phyloP scores from a whole-genome alignment of 2,329 filamentous ascomycete genomes.

The Alternaria gansuensis region DNA sequence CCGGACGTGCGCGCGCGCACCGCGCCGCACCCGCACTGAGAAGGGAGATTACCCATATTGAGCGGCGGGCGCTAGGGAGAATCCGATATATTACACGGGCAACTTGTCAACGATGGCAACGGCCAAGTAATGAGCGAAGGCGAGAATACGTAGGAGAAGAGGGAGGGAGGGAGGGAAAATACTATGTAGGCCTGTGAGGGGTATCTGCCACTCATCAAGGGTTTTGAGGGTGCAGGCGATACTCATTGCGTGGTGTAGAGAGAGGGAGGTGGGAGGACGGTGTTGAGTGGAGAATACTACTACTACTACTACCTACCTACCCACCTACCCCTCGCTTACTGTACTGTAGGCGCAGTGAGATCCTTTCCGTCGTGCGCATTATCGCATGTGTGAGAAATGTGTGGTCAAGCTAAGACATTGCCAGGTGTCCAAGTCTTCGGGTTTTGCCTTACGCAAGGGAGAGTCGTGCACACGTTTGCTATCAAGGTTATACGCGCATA shows the following conservation, averaged over 20 bases:
- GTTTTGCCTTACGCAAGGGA: neutral
- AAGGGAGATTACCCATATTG: slow-evolving; percentile 11
- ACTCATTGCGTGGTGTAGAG: neutral
- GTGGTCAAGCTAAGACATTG: neutral
- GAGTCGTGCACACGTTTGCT: neutral
- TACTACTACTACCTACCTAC: neutral
- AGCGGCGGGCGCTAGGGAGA: slow-evolving; percentile 4
- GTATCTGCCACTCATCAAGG: neutral
- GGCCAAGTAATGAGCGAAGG: neutral
- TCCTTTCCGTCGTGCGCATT: slow-evolving; percentile 4
- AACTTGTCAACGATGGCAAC: neutral
- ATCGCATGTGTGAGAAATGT: slow-evolving; percentile 8
- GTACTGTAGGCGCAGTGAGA: neutral
- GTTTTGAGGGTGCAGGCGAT: neutral
- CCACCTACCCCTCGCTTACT: slow-evolving; percentile 4
- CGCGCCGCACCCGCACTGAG: slow-evolving; percentile 3
- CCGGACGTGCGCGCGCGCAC: neutral
- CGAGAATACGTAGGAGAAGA: neutral
- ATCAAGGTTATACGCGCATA: too few relatives aligned
- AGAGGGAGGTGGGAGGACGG: neutral
- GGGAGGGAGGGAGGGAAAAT: neutral
- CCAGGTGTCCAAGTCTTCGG: neutral
- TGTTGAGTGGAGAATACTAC: slow-evolving; percentile 1
- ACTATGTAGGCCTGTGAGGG: neutral
- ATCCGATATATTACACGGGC: slow-evolving; percentile 6